phyloP scores from a whole-genome alignment of 192 early-diverging fungal genomes.

The Oehlia diaphana region DNA sequence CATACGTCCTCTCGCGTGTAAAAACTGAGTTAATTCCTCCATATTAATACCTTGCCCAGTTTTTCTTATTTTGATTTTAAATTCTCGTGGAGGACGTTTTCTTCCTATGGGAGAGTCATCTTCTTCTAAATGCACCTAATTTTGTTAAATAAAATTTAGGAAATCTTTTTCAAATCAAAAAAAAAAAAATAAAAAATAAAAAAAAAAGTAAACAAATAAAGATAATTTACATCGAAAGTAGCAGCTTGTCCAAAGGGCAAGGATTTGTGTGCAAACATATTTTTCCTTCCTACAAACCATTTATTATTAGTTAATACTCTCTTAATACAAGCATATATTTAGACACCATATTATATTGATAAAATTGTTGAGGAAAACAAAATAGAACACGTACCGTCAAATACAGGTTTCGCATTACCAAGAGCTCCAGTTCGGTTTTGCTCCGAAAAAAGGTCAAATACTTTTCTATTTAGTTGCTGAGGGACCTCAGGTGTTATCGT shows the following conservation, averaged over 20 bases:
- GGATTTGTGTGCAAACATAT: slow-evolving; percentile 62
- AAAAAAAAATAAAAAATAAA: too few species aligned
- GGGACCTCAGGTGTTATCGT: slow-evolving; percentile 75
- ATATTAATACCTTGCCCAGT: slow-evolving; percentile 62
- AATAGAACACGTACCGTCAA: slow-evolving; percentile 49
- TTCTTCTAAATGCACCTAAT: slow-evolving; percentile 45
- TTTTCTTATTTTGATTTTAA: slow-evolving; percentile 65
- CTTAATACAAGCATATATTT: too few species aligned
- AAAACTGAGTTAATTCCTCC: slow-evolving; percentile 54
- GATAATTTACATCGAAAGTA: slow-evolving; percentile 55
- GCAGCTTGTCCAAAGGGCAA: slow-evolving; percentile 51
- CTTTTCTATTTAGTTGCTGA: slow-evolving; percentile 65
- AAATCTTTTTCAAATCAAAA: neutral
- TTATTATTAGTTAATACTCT: neutral
- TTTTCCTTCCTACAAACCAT: slow-evolving; percentile 78
- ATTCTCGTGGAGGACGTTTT: slow-evolving; percentile 49
- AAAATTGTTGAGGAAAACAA: too few species aligned
- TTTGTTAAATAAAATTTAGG: neutral
- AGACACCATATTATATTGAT: too few species aligned
- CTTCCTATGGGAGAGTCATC: slow-evolving; percentile 29
- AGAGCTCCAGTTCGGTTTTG: slow-evolving; percentile 52
- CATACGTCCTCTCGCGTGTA: slow-evolving; percentile 43
- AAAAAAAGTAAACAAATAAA: neutral
- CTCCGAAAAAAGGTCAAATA: slow-evolving; percentile 67
- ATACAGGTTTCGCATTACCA: slow-evolving; percentile 66